Base-by-base conservation (phyloP, 2,329 filamentous ascomycete genomes). In the Neonectria ditissima region DNA sequence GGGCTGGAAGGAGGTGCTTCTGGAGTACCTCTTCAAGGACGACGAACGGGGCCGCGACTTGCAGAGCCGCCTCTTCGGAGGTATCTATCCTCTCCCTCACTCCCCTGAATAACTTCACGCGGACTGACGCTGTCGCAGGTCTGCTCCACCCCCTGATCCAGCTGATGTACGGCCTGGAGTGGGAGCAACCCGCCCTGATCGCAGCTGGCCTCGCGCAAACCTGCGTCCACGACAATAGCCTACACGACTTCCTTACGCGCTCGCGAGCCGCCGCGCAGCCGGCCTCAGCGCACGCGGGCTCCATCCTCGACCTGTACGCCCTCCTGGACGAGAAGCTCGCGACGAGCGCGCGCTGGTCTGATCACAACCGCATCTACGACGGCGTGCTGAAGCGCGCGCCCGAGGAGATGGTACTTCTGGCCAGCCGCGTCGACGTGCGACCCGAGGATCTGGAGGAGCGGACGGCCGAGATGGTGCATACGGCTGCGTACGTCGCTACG, bases 101-200 rank as follows among this genome's bases (percentile, higher is more conserved):
- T 20, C 9, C 9, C 7, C 5, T 30, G 28, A 37, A 84, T 73
- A 65, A 2, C 58, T 62, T 14, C 62, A 69, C 24, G 26, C 41
- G 39, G 16, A 37, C 43, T 20, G 45, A 48, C 45, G 16, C 26
- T 22, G 37, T 64, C 1, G 11, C 28, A 86, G 89, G 91, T 84
- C 74, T 70, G 3, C 56, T 70, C 14, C 67, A 73, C 73, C 93
- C 93, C 2, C 80, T 96, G 16, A 94, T 97, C 66, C 93, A 97
- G 75, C 84, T 97, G 20, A 92, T 93, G 52, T 97, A 93, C 74
- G 94, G 92, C 5, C 75, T 97, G 37, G 93, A 97, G 75, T 97
- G 93, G 81, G 77, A 85, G 10, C 93, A 97, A 74, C 92, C 92
- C 2, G 91, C 91, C 39, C 89, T 97, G 63, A 84, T 97, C 28